Base-by-base conservation (phyloP, 1,284 basidiomycete species). In the Schizopora paradoxa region DNA sequence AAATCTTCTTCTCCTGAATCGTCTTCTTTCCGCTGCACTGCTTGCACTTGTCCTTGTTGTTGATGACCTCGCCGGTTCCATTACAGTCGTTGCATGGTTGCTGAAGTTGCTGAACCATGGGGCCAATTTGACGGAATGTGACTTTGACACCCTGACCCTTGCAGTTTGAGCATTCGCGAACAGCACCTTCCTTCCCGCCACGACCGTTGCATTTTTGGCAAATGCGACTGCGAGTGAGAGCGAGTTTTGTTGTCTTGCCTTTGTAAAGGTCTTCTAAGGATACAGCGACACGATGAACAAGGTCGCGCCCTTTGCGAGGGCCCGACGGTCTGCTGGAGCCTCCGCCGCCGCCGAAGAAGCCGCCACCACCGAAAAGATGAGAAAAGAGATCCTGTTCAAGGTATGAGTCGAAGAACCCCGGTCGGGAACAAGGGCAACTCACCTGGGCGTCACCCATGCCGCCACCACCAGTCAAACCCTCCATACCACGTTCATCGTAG, bases 61-160 rank as follows among this genome's bases (percentile, higher is more conserved):
- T 92, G 73, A 99, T 96, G 58, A 91, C 77, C 69, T 99, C 95
- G 54, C 96, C 96, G 18, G 81, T 78, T 26, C 91, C 96, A 43
- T 76, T 77, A 66, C 96, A 99, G 26, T 97, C 94, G 61, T 87
- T 82, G 71, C 96, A 99, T 41, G 84, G 77, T 55, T 92, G 89
- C 66, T 99, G 96, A 60, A 99, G 91, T 69, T 99, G 96, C 70
- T 99, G 96, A 58, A 99, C 92, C 96, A 99, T 99, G 13, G 96
- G 96, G 28, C 96, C 96, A 79, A 96, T 86, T 67, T 98, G 95
- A 52, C 96, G 88, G 51, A 98, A 73, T 47, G 87, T 91, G 58
- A 98, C 70, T 66, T 87, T 91, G 70, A 96, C 71, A 64, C 96
- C 96, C 58, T 92, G 90, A 55, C 96, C 96, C 59, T 74, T 77